Evolutionary conservation across 75 land plant species (phyloP), one percentile per base, ranked within the genome.

Genomic region (Cryptomeria japonica): DNA sequence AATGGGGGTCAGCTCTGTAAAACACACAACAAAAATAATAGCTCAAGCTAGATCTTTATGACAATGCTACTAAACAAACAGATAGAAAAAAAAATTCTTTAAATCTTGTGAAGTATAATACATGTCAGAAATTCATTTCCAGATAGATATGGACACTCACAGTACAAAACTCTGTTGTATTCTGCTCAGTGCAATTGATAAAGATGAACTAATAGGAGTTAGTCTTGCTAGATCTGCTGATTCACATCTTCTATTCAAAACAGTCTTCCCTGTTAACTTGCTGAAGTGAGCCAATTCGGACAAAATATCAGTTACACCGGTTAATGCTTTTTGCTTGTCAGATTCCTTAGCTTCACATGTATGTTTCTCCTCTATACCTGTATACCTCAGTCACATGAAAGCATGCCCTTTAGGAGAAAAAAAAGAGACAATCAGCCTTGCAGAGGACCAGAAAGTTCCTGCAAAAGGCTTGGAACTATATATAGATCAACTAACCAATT

Each of bases 101-200:
- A 75, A 53, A 49, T 19, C 32, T 34, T 19, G 76, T 18, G 55
- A 86, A 38, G 83, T 78, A 10, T 34, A 28, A 70, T 15, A 38
- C 38, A 49, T 76, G 42, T 44, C 49, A 42, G 85, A 80, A 80
- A 84, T 70, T 80, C 82, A 41, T 79, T 79, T 61, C 38, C 10
- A 47, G 28, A n/a, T 79, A 87, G 37, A 19, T 44, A 82, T 31
- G 85, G 88, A 68, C 86, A 94, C 99, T 95, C 95, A 98, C 99
- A 96, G 88, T 89, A 98, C 98, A 95, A 98, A 98, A 90, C 99
- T 98, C 88, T 98, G 98, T 92, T 96, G 96, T 90, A 98, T 94
- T 91, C 96, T 94, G 90, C 93, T 94, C 32, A 98, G 94, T 76
- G 98, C 94, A 80, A 94, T 83, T 92, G 77, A 87, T 55, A 98